Evolutionary conservation across 2,329 filamentous ascomycete genomes (phyloP).

Genomic region (Pseudocercospora macadamiae): DNA sequence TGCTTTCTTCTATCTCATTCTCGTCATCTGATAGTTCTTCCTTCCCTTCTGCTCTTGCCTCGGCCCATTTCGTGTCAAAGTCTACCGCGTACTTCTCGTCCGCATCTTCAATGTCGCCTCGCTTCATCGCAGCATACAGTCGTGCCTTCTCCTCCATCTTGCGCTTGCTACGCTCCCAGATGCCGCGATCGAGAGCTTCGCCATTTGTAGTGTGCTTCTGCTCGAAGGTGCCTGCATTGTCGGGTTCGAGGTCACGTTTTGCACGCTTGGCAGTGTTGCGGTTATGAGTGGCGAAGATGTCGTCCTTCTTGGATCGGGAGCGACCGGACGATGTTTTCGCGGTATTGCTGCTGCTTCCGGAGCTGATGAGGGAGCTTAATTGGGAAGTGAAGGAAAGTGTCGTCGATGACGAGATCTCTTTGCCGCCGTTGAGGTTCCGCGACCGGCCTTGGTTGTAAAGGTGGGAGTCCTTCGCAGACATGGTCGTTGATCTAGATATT

Average conservation of each 20-base stretch:
- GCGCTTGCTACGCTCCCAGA: constrained; percentile 68
- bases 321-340: constrained; percentile 49
- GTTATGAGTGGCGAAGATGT: constrained; percentile 71
- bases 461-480: constrained; percentile 25
- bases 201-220: constrained; percentile 68
- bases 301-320: constrained; percentile 63
- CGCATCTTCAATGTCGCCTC: constrained; percentile 72
- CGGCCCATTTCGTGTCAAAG: constrained; percentile 95
- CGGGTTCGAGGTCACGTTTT: constrained; percentile 58
- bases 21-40: constrained; percentile 47
- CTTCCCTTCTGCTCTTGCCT: constrained; percentile 52
- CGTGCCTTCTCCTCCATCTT: constrained; percentile 90
- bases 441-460: constrained; percentile 24
- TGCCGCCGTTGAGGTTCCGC: constrained; percentile 63
- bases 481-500: constrained; percentile 7
- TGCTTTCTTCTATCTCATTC: constrained; percentile 45
- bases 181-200: constrained; percentile 60
- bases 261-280: constrained; percentile 65
- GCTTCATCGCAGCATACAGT: constrained; percentile 85
- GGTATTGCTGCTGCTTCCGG: constrained; percentile 46
- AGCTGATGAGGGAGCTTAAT: constrained; percentile 75
- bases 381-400: constrained; percentile 86
- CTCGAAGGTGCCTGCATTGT: constrained; percentile 59
- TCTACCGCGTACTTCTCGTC: constrained; percentile 74
- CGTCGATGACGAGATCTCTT: constrained; percentile 69